Evolutionary conservation across 129 eudicot species (phyloP).

Genomic region (Arctium lappa): DNA sequence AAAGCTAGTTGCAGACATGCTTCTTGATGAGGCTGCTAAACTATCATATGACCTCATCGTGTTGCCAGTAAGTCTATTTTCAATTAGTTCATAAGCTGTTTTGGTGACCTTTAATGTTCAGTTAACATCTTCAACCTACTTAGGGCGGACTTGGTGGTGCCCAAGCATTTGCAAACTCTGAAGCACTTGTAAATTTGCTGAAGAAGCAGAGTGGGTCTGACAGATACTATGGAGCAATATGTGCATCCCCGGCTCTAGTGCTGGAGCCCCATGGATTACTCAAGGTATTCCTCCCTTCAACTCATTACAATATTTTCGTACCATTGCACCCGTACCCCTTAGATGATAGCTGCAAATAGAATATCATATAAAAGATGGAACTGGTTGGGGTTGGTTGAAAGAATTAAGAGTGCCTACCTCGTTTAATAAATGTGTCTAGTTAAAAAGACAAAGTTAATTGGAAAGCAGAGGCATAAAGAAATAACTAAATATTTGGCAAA

Average conservation of each 20-base stretch:
- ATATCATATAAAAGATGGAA: neutral
- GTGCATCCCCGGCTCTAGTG: slow-evolving; percentile 97
- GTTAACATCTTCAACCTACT: neutral
- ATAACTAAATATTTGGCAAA: too few species aligned
- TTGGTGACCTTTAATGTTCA: neutral
- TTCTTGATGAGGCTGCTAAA: slow-evolving; percentile 69
- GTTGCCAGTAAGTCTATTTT: slow-evolving; percentile 62
- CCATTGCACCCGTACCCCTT: neutral
- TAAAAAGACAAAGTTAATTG: too few species aligned
- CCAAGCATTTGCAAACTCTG: slow-evolving; percentile 66
- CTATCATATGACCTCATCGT: slow-evolving; percentile 67
- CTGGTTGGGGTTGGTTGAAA: neutral
- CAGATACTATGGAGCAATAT: slow-evolving; percentile 80
- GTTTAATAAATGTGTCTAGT: too few species aligned
- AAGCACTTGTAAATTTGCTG: slow-evolving; percentile 67
- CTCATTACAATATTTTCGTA: neutral
- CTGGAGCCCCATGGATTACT: slow-evolving; percentile 94
- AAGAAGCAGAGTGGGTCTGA: slow-evolving; percentile 76
- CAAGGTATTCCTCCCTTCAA: slow-evolving; percentile 45
- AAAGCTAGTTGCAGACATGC: slow-evolving; percentile 82
- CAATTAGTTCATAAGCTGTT: neutral
- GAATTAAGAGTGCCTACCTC: too few species aligned
- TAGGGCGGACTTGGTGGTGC: slow-evolving; percentile 99
- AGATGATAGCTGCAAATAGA: neutral
- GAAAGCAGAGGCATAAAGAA: too few species aligned